Base-by-base conservation (phyloP, 2,329 filamentous ascomycete genomes). In the Aspergillus sp. region DNA sequence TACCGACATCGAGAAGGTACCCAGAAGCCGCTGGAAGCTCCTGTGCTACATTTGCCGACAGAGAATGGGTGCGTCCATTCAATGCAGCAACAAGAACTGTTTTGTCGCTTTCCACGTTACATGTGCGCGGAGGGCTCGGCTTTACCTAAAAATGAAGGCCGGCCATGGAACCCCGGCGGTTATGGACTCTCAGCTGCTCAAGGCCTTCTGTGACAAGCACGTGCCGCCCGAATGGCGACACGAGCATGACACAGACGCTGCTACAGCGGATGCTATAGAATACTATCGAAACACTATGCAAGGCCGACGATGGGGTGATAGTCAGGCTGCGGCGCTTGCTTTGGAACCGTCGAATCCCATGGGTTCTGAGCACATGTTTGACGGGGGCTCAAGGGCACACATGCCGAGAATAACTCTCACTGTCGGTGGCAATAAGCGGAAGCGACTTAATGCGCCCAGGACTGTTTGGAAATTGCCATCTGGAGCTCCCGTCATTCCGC, bases 81-180 rank as follows among this genome's bases (percentile, higher is more conserved):
- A 98, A 59, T 98, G 91, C 60, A 86, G 88, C 39, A 95, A 96
- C 66, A 96, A 95, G 61, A 85, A 82, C 40, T 98, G 91, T 60
- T 98, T 93, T 53, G 81, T 89, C 52, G 91, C 91, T 6, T 98
- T 98, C 57, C 91, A 98, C 60, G 86, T 95, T 34, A 96, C 91
- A 4, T 98, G 91, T 57, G 91, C 91, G 15, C 77, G 91, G 34
- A 78, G 84, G 48, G 86, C 88, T 29, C 80, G 80, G 41, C 71
- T 98, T 0, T 96, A 85, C 53, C 68, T 98, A 43, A 89, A 89
- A 61, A 98, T 98, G 91, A 98, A 96, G 63, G 86, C 88, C 31
- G 83, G 77, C 33, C 83, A 89, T 42, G 83, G 84, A 31, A 78
- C 78, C 8, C 71, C 84, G 19, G 81, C 82, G 12, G 77, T 86